Evolutionary conservation across 169 alveolate genomes (phyloP), one percentile per base, ranked within the genome.

Genomic region (Nephromyces sp.): DNA sequence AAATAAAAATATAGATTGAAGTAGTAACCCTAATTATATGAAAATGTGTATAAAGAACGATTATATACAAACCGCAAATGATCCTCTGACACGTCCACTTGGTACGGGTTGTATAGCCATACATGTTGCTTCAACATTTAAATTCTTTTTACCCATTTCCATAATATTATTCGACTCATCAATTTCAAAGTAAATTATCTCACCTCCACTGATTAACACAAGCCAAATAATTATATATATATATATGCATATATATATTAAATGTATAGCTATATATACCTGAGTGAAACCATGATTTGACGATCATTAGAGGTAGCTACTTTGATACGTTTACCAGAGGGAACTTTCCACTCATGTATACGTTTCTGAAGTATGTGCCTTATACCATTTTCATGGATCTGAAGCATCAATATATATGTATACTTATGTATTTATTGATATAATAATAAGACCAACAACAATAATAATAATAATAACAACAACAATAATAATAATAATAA

Each of bases 181-280:
- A 35, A 94, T 83, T 87, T 95, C 98, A 74, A 95, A 94, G 81
- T 92, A 93, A 6, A 92, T 84, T 30, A 95, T 72, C 68, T 93
- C 97, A 1, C 97, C 98, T 1, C 98, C 98, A 6, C 87, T 68
- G 3, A 82, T 66, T 67, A 32, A 81, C 74, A 43, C 15, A 15
- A 43, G n/a, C n/a, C n/a, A 43, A 43, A 43, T 43, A 43, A 43
- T 15, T 43, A 43, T 43, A 15, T 43, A 43, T 15, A 43, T 43
- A n/a, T 15, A 43, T 43, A 43, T 15, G n/a, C 15, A 43, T 15
- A 43, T 15, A 43, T 43, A 68, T 65, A 68, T 29, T 15, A n/a
- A 62, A n/a, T 15, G 27, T n/a, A 62, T 15, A n/a, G 68, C 15
- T 15, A 15, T 15, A 15, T 15, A 15, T 62, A n/a, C 53, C 27